A percentile compares a stretch with the other conserved stretches of the same genome.
Evolutionary conservation across 345 rosid species (phyloP).

Genomic region (Ceriops tagal): DNA sequence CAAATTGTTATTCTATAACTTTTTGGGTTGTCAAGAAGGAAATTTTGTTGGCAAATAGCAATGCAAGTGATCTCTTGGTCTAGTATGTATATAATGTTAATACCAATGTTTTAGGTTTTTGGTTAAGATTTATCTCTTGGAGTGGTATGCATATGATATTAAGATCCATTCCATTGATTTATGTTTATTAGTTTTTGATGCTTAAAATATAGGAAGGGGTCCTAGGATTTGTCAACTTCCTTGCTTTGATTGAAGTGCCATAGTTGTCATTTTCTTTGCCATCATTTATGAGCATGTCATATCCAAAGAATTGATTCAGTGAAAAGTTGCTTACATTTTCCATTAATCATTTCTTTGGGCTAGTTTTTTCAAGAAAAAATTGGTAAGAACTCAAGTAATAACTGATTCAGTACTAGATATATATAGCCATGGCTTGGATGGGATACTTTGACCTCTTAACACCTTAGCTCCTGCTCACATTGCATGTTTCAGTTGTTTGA

Average conservation of each 20-base stretch:
- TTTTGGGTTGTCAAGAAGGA: too few species aligned
- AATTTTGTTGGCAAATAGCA: too few species aligned
- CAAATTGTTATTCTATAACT: too few species aligned
- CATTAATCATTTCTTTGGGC: background rate
- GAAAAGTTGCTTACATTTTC: background rate
- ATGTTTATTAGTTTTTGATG: background rate
- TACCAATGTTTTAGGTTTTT: background rate
- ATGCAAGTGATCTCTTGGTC: too few species aligned
- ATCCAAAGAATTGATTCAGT: background rate
- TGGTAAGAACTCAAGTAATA: background rate
- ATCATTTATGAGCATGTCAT: background rate
- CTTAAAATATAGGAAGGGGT: background rate
- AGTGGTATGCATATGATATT: background rate
- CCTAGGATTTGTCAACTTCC: background rate
- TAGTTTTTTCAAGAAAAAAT: too few species aligned
- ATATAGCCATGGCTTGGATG: too few species aligned
- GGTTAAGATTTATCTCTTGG: background rate
- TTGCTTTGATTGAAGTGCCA: background rate
- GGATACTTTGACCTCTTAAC: too few species aligned
- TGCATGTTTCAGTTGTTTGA: too few species aligned
- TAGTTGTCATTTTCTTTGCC: background rate
- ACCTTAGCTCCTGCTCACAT: too few species aligned
- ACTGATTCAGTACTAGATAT: background rate
- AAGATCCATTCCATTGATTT: background rate
- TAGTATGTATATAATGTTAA: too few species aligned